Percentiles rank a stretch among this genome's conserved stretches.
phyloP scores from a whole-genome alignment of 1,284 basidiomycete species.

The Exobasidium rhododendri region DNA sequence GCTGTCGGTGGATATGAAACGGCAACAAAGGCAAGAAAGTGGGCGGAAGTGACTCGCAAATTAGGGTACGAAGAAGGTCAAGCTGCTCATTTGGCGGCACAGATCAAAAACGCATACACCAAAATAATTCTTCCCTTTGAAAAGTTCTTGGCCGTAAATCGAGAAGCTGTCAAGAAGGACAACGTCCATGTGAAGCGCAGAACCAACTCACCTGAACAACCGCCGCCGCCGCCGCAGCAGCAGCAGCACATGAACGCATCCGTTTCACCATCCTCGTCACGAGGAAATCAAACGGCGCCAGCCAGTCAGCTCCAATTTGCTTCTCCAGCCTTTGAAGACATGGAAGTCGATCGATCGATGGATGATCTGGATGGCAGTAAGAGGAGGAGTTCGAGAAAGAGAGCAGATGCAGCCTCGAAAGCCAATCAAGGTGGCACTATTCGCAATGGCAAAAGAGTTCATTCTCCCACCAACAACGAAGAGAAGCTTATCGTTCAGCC shows the following conservation, averaged over 20 bases:
- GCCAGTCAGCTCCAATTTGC: background rate
- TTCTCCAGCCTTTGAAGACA: background rate
- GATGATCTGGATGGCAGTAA: slow-evolving; percentile 11
- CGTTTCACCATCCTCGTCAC: background rate
- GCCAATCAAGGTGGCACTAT: background rate
- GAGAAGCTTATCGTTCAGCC: slow-evolving; percentile 6
- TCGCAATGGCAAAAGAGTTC: background rate
- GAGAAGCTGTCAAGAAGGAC: slow-evolving; percentile 29
- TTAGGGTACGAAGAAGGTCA: slow-evolving; percentile 68
- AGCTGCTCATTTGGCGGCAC: slow-evolving; percentile 71
- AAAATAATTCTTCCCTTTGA: slow-evolving; percentile 92
- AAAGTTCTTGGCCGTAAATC: slow-evolving; percentile 67
- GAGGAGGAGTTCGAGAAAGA: slow-evolving; percentile 3
- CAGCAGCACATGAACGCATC: background rate
- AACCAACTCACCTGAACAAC: background rate
- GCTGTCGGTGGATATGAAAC: slow-evolving; percentile 67
- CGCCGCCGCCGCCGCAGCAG: background rate
- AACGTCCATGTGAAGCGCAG: background rate
- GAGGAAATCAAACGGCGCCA: background rate
- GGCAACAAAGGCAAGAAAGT: slow-evolving; percentile 75
- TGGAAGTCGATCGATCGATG: background rate
- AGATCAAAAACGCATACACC: slow-evolving; percentile 83
- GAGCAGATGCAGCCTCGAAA: background rate
- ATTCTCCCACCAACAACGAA: background rate
- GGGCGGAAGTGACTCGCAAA: slow-evolving; percentile 76